Evolutionary conservation across 345 rosid species (phyloP), one percentile per base, ranked within the genome.

Genomic region (Gynandropsis gynandra): DNA sequence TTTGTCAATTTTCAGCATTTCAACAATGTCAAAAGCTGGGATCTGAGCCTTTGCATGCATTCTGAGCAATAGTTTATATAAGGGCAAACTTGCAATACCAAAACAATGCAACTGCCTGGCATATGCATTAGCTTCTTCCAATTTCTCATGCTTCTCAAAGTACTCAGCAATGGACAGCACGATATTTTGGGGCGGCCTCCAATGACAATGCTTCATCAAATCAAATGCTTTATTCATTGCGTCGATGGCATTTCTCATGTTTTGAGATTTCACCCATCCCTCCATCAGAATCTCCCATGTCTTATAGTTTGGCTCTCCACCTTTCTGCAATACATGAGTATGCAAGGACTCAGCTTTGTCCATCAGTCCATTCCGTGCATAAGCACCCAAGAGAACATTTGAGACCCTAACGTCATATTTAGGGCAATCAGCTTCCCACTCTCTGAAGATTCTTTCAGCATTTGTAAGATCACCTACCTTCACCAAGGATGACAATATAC

Each of bases 221-320:
- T 58, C 5, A 32, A 80, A 64, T n/a, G 64, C 74, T 56, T 50
- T 52, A 70, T 52, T 72, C 84, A 80, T 66, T 34, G 84, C 80
- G 60, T 63, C 58, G 14, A 78, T 39, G 29, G 84, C 87, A 54
- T 80, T 75, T n/a, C 58, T 75, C 79, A 80, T 76, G 46, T 66
- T 55, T 39, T 52, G 47, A 58, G 63, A 50, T 48, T 66, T 76
- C 55, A 78, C 67, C 80, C 79, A 76, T 18, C 82, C 87, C 63
- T 83, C 87, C 71, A 62, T 70, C 12, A 83, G 62, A 45, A 83
- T 83, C 40, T 83, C 90, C 90, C 87, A 83, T n/a, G 87, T 80
- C 71, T 80, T 83, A 58, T 70, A 80, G 59, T 83, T 83, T 13
- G 92, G 87, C 42, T 27, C 29, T 42, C 87, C 87, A 49, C 87